These are phyloP conservation scores for Penicillium sp. DNA, from an alignment of 2,329 filamentous ascomycete genomes.

Conservation along the genomic window DNA sequence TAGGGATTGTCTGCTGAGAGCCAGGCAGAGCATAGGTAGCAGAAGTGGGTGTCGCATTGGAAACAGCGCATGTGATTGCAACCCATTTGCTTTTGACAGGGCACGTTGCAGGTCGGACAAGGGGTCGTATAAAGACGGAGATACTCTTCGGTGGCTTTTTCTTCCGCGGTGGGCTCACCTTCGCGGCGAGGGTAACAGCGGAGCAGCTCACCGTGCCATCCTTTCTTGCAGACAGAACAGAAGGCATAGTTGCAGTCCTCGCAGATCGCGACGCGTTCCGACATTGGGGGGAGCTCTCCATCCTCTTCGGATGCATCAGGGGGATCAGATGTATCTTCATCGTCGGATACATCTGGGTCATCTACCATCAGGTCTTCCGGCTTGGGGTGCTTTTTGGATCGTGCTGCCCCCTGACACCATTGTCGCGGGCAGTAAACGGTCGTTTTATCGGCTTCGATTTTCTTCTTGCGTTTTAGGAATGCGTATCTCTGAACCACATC, in stretches of 20 bases:
- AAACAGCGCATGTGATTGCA: conserved; percentile 98
- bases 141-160: conserved; percentile 84
- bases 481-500: conserved; percentile 83
- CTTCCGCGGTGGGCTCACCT: conserved; percentile 75
- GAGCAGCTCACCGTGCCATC: conserved; percentile 93
- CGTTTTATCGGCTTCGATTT: conserved; percentile 86
- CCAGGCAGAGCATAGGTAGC: conserved; percentile 91
- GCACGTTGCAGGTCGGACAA: conserved; percentile 84
- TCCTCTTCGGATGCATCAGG: conserved; percentile 30
- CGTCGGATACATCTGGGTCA: conserved; percentile 52
- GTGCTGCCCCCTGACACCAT: conserved; percentile 90
- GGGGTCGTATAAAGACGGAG: conserved; percentile 77
- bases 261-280: conserved; percentile 77
- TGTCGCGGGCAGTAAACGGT: conserved; percentile 89
- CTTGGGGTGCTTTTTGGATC: conserved; percentile 72
- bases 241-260: conserved; percentile 90
- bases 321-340: conserved; percentile 49
- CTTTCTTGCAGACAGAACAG: conserved; percentile 70
- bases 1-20: conserved; percentile 81
- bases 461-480: conserved; percentile 85
- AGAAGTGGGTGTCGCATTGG: conserved; percentile 88
- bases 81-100: conserved; percentile 85
- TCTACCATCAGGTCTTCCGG: conserved; percentile 65
- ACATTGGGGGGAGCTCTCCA: conserved; percentile 48
- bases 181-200: conserved; percentile 68